Percentiles rank a stretch among this genome's conserved stretches.
phyloP scores from a whole-genome alignment of 139 green algal genomes.

The Nannochloris sp. region DNA sequence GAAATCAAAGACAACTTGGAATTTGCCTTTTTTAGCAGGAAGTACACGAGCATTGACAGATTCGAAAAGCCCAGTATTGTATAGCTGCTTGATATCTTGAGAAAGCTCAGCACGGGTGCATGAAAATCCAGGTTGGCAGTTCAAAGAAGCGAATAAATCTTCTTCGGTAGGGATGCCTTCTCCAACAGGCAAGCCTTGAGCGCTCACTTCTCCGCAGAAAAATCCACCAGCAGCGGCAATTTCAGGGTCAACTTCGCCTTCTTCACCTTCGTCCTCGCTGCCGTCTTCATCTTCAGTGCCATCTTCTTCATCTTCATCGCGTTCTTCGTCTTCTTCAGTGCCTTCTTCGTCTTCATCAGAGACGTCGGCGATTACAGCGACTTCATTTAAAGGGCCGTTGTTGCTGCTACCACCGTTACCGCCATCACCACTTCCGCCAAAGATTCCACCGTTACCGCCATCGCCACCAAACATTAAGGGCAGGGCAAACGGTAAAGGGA shows the following conservation, averaged over 20 bases:
- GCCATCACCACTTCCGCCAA: slow-evolving; percentile 18
- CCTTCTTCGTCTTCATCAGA: slow-evolving; percentile 31
- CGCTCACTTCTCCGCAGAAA: slow-evolving; percentile 33
- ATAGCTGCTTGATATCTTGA: slow-evolving; percentile 40
- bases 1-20: slow-evolving; percentile 51
- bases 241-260: slow-evolving; percentile 10
- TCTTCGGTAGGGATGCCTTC: slow-evolving; percentile 51
- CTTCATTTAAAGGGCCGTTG: slow-evolving; percentile 23
- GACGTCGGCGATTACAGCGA: slow-evolving; percentile 21
- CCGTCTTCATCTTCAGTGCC: slow-evolving; percentile 14
- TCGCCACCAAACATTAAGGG: slow-evolving; percentile 4
- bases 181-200: slow-evolving; percentile 40
- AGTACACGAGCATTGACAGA: slow-evolving; percentile 52
- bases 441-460: slow-evolving; percentile 8
- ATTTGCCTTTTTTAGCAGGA: slow-evolving; percentile 33
- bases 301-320: slow-evolving; percentile 18
- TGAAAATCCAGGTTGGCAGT: slow-evolving; percentile 41
- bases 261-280: slow-evolving; percentile 19
- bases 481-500: not conserved
- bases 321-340: slow-evolving; percentile 16
- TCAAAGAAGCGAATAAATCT: slow-evolving; percentile 52
- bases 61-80: slow-evolving; percentile 54
- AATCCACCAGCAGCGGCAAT: slow-evolving; percentile 22
- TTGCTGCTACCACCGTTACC: slow-evolving; percentile 30
- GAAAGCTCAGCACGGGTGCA: slow-evolving; percentile 31